Evolutionary conservation across 2,329 filamentous ascomycete species (phyloP), one percentile per base, ranked within the genome.

Genomic region (Pezizomycotina sp.): DNA sequence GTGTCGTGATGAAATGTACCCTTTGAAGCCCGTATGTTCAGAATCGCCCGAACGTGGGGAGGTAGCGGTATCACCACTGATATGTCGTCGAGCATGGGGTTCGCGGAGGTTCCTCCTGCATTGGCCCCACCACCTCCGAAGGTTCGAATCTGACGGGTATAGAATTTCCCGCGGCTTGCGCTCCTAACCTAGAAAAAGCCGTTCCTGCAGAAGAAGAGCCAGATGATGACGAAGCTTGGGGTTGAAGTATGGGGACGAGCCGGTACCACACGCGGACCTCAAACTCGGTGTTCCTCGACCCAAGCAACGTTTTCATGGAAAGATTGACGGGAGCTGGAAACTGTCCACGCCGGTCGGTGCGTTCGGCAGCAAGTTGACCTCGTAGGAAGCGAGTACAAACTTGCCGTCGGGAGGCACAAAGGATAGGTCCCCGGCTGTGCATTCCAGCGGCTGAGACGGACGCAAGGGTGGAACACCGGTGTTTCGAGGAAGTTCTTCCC

Each of bases 401-500:
- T 82, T 71, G 20, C 89, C 89, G 55, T 98, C 89, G 1, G 89
- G 89, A 2, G 89, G 89, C 8, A 98, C 71, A 52, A 98, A 98
- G 53, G 81, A 92, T n/a, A 98, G 63, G 47, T 92, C 79, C 89
- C 89, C 0, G 84, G 82, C 36, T 72, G 70, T 50, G 92, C 81
- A 50, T 76, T 76, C 89, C 89, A 98, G 46, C 74, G 69, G n/a
- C 77, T 77, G 3, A 98, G 62, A 12, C 89, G 69, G 6, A 98
- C 89, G 52, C 89, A 95, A 0, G 89, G 89, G 55, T 98, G 89
- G 50, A 98, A 98, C 0, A 93, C 83, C 1, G 86, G 89, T 2
- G 92, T 62, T 47, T 91, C 77, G 56, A 98, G 71, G 22, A 84
- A 68, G n/a, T 80, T 31, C 5, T 15, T 21, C 6, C 14, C 25